Conservation (phyloP, 768 basidiomycete genomes). For the Saitozyma sp. region DNA sequence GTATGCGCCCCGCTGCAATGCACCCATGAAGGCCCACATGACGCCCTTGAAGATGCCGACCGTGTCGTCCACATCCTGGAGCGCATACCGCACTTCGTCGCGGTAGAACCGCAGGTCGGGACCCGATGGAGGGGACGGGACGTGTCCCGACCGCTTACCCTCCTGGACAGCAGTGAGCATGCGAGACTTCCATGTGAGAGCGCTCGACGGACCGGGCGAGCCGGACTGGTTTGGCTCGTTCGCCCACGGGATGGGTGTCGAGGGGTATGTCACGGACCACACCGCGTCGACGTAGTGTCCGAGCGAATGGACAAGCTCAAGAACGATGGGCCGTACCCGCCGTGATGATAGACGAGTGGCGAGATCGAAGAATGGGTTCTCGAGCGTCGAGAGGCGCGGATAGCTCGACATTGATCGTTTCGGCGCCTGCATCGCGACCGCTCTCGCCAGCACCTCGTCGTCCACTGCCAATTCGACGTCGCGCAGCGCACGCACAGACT, state of each 20-base stretch:
- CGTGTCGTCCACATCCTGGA: constrained; percentile 39
- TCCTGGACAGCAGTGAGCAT: constrained; percentile 37
- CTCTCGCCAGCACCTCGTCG: constrained; percentile 14
- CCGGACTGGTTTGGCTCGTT: not conserved
- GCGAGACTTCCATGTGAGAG: constrained; percentile 20
- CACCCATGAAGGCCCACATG: constrained; percentile 30
- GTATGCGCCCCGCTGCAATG: constrained; percentile 29
- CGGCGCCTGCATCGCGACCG: constrained; percentile 5
- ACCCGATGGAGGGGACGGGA: constrained; percentile 13
- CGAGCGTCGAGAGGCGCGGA: constrained; percentile 17
- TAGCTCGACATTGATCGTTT: constrained; percentile 22
- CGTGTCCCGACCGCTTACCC: constrained; percentile 26
- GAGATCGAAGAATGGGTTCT: constrained; percentile 41
- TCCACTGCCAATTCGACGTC: constrained; percentile 44
- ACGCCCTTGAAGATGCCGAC: constrained; percentile 39
- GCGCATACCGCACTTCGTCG: constrained; percentile 30
- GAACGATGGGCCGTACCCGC: constrained; percentile 36
- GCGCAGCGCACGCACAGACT: constrained; percentile 30
- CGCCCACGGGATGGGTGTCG: constrained; percentile 33
- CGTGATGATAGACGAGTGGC: constrained; percentile 23
- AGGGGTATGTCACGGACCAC: constrained; percentile 25
- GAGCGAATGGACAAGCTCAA: constrained; percentile 41
- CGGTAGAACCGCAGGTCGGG: constrained; percentile 33
- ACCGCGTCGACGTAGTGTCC: constrained; percentile 41
- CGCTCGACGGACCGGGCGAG: not conserved